These are phyloP conservation scores for Coccomyxa sp. DNA, from an alignment of 139 green algal species.

Conservation along the genomic window DNA sequence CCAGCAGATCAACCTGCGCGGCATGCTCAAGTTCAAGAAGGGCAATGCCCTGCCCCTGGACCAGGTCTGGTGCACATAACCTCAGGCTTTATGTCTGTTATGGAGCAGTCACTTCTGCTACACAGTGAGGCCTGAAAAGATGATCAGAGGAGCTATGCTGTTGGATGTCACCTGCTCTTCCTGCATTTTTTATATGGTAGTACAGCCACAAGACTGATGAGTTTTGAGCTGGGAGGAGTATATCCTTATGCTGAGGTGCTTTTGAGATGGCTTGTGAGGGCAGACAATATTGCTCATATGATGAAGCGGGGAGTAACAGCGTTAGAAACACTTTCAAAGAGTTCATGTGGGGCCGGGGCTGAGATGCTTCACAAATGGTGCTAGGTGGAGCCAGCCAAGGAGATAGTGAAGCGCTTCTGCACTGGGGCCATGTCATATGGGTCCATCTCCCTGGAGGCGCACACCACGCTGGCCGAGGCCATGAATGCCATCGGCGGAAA, in stretches of 20 bases:
- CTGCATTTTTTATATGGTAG: background rate
- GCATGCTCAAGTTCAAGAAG: constrained; percentile 81
- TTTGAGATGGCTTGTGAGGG: no score
- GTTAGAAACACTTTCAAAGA: no score
- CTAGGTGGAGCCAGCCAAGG: constrained; percentile 72
- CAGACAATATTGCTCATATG: no score
- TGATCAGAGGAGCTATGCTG: background rate
- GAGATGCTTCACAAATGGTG: background rate
- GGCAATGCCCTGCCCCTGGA: constrained; percentile 59
- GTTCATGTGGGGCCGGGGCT: background rate
- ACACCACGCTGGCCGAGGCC: constrained; percentile 97
- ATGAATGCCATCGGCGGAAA: constrained; percentile 96
- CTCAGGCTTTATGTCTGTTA: background rate
- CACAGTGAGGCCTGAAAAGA: background rate
- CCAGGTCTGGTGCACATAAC: constrained; percentile 25
- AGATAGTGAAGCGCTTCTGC: constrained; percentile 97
- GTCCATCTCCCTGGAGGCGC: constrained; percentile 93
- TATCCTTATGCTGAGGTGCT: no score
- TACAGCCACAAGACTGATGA: no score
- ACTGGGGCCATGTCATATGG: constrained; percentile 98
- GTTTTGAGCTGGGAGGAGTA: no score
- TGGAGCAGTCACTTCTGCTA: background rate
- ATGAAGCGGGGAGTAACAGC: no score
- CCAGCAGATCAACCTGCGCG: constrained; percentile 75
- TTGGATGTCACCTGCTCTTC: background rate